phyloP scores from a whole-genome alignment of 2,329 filamentous ascomycete species.

The Echinosphaeria canescens region DNA sequence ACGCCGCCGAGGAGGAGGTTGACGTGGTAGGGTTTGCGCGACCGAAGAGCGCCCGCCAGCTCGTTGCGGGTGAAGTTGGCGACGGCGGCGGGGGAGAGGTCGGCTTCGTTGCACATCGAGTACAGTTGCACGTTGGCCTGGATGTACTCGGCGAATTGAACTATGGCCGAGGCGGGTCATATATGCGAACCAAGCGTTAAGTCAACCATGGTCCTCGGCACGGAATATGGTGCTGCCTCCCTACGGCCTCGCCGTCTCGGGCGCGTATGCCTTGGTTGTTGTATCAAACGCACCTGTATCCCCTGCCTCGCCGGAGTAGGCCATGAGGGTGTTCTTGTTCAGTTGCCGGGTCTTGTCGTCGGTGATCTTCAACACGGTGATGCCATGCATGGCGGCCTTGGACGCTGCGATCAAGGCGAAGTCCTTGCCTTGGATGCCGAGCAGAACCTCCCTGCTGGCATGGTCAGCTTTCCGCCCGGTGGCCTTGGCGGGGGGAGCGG shows the following conservation, averaged over 20 bases:
- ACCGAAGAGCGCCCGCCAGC: conserved; percentile 76
- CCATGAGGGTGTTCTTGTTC: conserved; percentile 89
- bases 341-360: conserved; percentile 93
- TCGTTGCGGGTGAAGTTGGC: conserved; percentile 89
- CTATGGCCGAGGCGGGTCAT: too few species aligned
- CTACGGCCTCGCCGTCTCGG: too few species aligned
- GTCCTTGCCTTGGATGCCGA: conserved; percentile 98
- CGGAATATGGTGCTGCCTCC: too few species aligned
- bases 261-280: too few species aligned
- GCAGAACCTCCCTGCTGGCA: conserved; percentile 67
- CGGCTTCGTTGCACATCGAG: conserved; percentile 91
- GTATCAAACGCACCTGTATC: conserved; percentile 76
- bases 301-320: conserved; percentile 87
- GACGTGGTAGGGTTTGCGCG: conserved; percentile 86
- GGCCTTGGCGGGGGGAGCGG: background rate
- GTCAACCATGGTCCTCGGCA: background rate
- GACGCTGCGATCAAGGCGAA: conserved; percentile 95
- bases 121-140: conserved; percentile 97
- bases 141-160: conserved; percentile 98
- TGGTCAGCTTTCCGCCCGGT: conserved; percentile 4
- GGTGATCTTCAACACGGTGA: conserved; percentile 80
- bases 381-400: conserved; percentile 95
- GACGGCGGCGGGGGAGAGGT: conserved; percentile 74
- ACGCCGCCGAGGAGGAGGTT: conserved; percentile 90
- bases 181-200: background rate